phyloP scores from a whole-genome alignment of 306 rosid species.

The Gynostemma pentaphyllum region DNA sequence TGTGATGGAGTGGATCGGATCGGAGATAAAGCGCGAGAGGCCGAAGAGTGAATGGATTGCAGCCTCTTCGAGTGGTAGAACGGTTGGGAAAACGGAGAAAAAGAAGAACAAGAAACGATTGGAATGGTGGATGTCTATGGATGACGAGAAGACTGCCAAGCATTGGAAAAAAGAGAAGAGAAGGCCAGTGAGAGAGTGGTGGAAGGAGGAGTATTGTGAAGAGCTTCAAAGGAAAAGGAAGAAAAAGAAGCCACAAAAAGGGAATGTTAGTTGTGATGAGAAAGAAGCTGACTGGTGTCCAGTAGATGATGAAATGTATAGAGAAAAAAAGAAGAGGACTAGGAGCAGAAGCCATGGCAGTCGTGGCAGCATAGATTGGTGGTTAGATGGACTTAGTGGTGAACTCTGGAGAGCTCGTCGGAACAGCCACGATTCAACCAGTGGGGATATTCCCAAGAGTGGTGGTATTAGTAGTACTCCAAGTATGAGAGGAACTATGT shows the following conservation, averaged over 20 bases:
- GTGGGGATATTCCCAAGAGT: slow-evolving; percentile 70
- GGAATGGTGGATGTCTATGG: slow-evolving; percentile 96
- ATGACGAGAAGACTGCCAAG: slow-evolving; percentile 38
- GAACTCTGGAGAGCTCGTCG: slow-evolving; percentile 45
- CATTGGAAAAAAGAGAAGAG: slow-evolving; percentile 38
- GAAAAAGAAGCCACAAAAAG: slow-evolving; percentile 37
- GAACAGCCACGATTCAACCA: slow-evolving; percentile 44
- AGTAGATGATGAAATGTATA: slow-evolving; percentile 42
- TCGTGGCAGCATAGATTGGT: slow-evolving; percentile 55
- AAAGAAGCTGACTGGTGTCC: slow-evolving; percentile 47
- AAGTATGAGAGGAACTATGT: slow-evolving; percentile 90
- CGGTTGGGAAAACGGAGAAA: slow-evolving; percentile 20
- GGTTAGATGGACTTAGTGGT: slow-evolving; percentile 75
- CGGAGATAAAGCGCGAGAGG: slow-evolving; percentile 52
- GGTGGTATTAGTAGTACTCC: slow-evolving; percentile 94
- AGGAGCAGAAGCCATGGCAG: slow-evolving; percentile 47
- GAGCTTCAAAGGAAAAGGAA: slow-evolving; percentile 57
- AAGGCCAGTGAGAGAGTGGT: slow-evolving; percentile 87
- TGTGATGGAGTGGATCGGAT: slow-evolving; percentile 92
- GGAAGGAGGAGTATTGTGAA: slow-evolving; percentile 80
- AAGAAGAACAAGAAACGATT: slow-evolving; percentile 41
- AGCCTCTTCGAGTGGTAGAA: slow-evolving; percentile 19
- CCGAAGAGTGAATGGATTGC: slow-evolving; percentile 30
- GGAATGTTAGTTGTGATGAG: slow-evolving; percentile 26
- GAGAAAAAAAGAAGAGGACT: slow-evolving; percentile 37